A percentile compares a stretch with the other conserved stretches of the same genome.
These are phyloP conservation scores for Rhododendron griersonianum DNA, from an alignment of 148 eudicot species.

Conservation along the genomic window DNA sequence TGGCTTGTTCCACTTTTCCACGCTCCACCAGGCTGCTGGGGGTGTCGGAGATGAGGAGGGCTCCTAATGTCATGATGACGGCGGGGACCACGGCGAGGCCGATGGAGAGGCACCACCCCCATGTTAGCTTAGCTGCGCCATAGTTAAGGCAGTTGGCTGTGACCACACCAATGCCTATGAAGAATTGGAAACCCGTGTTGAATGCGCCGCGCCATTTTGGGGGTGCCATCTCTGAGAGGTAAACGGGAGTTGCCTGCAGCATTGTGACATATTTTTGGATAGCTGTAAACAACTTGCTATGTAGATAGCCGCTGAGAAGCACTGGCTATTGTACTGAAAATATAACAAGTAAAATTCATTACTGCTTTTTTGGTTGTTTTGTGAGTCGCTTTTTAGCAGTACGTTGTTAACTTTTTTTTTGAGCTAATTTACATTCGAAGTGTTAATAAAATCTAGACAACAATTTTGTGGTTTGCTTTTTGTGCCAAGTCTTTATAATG, in stretches of 20 bases:
- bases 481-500: no score
- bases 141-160: slow-evolving; percentile 32
- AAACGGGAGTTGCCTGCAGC: slow-evolving; percentile 40
- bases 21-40: slow-evolving; percentile 52
- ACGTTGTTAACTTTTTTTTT: no score
- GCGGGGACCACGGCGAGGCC: slow-evolving; percentile 39
- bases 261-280: not conserved
- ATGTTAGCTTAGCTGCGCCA: slow-evolving; percentile 13
- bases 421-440: no score
- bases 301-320: not conserved
- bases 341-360: no score
- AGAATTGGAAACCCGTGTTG: slow-evolving; percentile 46
- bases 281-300: not conserved
- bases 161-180: slow-evolving; percentile 40
- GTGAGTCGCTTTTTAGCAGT: no score
- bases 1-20: slow-evolving; percentile 32
- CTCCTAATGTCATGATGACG: slow-evolving; percentile 32
- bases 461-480: no score
- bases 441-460: no score
- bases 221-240: slow-evolving; percentile 46
- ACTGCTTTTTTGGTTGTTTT: no score
- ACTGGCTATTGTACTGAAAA: not conserved
- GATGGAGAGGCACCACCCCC: slow-evolving; percentile 50
- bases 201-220: slow-evolving; percentile 49
- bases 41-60: slow-evolving; percentile 36